Base-by-base conservation (phyloP, 2,329 filamentous ascomycete genomes). In the Penicillium sp. region DNA sequence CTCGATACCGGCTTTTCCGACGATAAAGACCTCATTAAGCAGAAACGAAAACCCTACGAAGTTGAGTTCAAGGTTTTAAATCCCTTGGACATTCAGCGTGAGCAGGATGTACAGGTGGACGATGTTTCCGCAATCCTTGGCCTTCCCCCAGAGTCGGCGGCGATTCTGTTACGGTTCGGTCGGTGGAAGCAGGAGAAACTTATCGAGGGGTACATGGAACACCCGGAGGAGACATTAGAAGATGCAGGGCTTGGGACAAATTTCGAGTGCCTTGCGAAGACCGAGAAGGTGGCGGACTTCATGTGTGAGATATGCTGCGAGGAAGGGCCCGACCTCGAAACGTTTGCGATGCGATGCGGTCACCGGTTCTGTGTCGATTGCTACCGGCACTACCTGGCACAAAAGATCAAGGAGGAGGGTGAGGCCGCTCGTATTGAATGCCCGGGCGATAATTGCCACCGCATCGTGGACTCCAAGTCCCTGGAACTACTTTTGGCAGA, bases 151-250 rank as follows among this genome's bases (percentile, higher is more conserved):
- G 94, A 97, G 73, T 89, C 94, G 57, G 86, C 89, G 0, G 92
- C 92, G 22, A 96, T 99, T 47, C 79, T 99, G 36, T 78, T 99
- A 53, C 87, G 94, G 42, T 84, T 94, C 72, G 90, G 89, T 63
- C 83, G 91, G 66, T 99, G 94, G 94, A 97, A 97, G 73, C 94
- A 96, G 71, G 94, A 99, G 69, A 86, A 89, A 35, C 72, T 99
- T 61, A 92, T 97, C 51, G 94, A 99, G 66, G 86, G 90, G 58
- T 97, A 97, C 72, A 96, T 99, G 92, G 92, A 99, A 58, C 83
- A 83, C 45, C 85, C 88, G 3, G 84, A 88, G 53, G 83, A 87
- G 65, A 84, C 94, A 2, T 76, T 97, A 30, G 91, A 96, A 64
- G 86, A 85, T 54, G 92, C 92, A 13, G 94, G 94, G 0, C 75